Percentiles rank a stretch among this genome's conserved stretches.
These are phyloP conservation scores for Zoysia pacifica DNA, from an alignment of 176 grass and related monocot genomes.

Conservation along the genomic window DNA sequence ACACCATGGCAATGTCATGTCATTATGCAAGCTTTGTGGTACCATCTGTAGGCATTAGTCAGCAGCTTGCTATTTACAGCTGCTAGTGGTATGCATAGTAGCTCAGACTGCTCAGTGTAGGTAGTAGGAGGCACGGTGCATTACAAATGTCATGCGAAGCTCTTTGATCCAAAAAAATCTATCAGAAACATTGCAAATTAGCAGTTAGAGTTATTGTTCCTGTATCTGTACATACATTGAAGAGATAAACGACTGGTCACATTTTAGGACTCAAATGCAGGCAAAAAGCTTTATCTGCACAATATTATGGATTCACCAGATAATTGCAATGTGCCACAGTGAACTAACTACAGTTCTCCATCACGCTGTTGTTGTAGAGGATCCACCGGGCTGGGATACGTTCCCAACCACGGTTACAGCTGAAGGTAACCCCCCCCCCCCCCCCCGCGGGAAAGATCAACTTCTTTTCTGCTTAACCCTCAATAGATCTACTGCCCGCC, in stretches of 20 bases:
- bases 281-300: neutral
- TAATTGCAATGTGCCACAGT: neutral
- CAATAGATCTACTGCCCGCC: too few relatives aligned
- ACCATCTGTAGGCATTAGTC: neutral
- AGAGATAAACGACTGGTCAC: neutral
- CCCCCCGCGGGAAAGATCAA: too few relatives aligned
- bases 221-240: neutral
- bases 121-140: neutral
- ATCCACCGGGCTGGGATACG: too few relatives aligned
- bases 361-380: too few relatives aligned
- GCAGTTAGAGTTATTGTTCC: neutral
- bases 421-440: too few relatives aligned
- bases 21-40: neutral
- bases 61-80: neutral
- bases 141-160: neutral
- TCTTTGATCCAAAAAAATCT: conserved; percentile 3
- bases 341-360: neutral
- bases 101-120: neutral
- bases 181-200: neutral
- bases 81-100: neutral
- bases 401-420: too few relatives aligned
- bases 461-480: too few relatives aligned
- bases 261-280: neutral
- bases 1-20: neutral
- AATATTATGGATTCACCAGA: neutral